Conservation (phyloP, 2,329 filamentous ascomycete species). For the Cordyceps militaris region DNA sequence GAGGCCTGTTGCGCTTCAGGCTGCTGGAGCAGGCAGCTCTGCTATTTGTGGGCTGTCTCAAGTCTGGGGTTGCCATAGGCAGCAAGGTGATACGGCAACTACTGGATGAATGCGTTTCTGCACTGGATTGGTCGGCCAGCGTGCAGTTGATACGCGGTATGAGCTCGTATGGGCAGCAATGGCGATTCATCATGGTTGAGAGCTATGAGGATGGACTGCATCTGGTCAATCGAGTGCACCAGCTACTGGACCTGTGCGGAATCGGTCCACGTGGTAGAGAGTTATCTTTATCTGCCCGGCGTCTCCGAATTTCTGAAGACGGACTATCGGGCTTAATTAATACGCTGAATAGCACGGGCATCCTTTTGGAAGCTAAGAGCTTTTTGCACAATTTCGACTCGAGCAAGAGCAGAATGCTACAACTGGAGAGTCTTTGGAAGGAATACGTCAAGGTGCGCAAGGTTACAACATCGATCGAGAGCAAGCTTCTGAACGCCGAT, state of each 20-base stretch:
- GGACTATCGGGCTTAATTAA: constrained; percentile 13
- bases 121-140: constrained; percentile 34
- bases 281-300: constrained; percentile 4
- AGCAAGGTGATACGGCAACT: constrained; percentile 27
- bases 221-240: constrained; percentile 26
- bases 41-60: constrained; percentile 34
- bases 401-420: constrained; percentile 23
- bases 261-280: constrained; percentile 14
- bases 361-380: background rate
- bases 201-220: constrained; percentile 19
- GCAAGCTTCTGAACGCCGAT: constrained; percentile 27
- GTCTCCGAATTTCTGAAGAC: constrained; percentile 21
- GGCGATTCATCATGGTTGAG: constrained; percentile 21
- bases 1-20: constrained; percentile 41
- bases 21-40: constrained; percentile 37
- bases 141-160: constrained; percentile 26
- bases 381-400: background rate
- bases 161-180: constrained; percentile 20
- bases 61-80: constrained; percentile 27
- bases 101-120: constrained; percentile 34
- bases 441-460: constrained; percentile 25
- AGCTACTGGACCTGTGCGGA: constrained; percentile 32
- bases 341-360: background rate
- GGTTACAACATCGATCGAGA: constrained; percentile 27
- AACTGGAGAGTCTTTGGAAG: constrained; percentile 28